Evolutionary conservation across 2,329 filamentous ascomycete species (phyloP), one percentile per base, ranked within the genome.

Genomic region (Graphiopsis chlorocephala): DNA sequence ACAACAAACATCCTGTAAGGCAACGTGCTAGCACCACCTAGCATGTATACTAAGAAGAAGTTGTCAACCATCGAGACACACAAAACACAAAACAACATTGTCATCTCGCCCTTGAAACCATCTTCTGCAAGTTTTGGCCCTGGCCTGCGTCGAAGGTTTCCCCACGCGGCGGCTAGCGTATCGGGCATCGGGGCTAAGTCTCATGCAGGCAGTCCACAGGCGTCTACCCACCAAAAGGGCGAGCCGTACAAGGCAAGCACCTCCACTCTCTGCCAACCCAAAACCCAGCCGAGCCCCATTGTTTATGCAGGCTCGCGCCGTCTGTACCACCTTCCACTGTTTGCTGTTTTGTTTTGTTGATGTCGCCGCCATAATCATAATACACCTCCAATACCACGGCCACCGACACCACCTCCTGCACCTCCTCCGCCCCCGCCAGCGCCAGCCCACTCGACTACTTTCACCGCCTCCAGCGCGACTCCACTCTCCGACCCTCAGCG

Each of bases 221-320:
- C n/a, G n/a, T n/a, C n/a, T n/a, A n/a, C n/a, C n/a, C 38, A 45
- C 38, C 38, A 45, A 12, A 10, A 45, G n/a, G 3, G 17, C 14
- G 35, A 10, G 38, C 33, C 33, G 33, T 38, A 38, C 15, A 38
- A 17, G 33, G 33, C 33, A 45, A 20, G 38, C 38, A 45, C 38
- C 38, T 45, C 38, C 38, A 45, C 38, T 12, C 38, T 20, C 38
- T 45, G n/a, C 38, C 38, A 45, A 45, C 38, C 38, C 38, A 45
- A 42, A 45, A 45, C 38, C 38, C 38, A 45, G 38, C 38, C n/a
- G 38, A 45, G 38, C 38, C 31, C 31, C 31, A 38, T 56, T 33
- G 29, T 38, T 52, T 56, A 58, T 58, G 57, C 57, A 60, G 57
- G 33, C 29, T 28, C 57, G 55, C 15, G 29, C 29, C 55, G 55